Conservation (phyloP, 495 filamentous ascomycete species). For the Aspergillus haitiensis region DNA sequence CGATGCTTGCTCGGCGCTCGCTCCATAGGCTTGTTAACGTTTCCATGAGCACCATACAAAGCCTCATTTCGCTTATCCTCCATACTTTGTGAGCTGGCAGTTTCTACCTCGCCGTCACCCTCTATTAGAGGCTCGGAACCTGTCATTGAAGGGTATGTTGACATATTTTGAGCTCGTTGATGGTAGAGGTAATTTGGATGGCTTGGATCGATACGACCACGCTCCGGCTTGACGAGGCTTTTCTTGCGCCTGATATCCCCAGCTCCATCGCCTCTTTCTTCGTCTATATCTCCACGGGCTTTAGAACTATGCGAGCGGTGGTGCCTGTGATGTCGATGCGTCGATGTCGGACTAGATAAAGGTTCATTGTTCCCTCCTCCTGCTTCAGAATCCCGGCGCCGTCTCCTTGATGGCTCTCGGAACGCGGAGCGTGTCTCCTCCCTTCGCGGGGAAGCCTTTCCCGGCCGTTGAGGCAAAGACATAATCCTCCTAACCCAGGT, state of each 20-base stretch:
- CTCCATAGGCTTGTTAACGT: slow-evolving; percentile 51
- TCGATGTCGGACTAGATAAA: slow-evolving; percentile 38
- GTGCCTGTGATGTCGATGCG: slow-evolving; percentile 37
- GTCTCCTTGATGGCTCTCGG: slow-evolving; percentile 68
- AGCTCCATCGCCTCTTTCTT: slow-evolving; percentile 40
- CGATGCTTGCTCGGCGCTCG: slow-evolving; percentile 44
- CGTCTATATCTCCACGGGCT: slow-evolving; percentile 36
- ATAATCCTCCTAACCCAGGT: slow-evolving; percentile 37
- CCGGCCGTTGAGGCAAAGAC: slow-evolving; percentile 69
- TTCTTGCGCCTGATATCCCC: slow-evolving; percentile 61
- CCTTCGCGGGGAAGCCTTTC: slow-evolving; percentile 56
- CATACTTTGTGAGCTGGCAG: slow-evolving; percentile 54
- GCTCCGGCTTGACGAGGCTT: slow-evolving; percentile 84
- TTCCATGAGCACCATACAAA: slow-evolving; percentile 39
- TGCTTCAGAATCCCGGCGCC: slow-evolving; percentile 66
- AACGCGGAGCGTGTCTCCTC: slow-evolving; percentile 59
- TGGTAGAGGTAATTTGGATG: slow-evolving; percentile 95
- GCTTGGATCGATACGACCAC: slow-evolving; percentile 73
- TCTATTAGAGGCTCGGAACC: slow-evolving; percentile 87
- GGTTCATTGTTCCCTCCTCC: slow-evolving; percentile 50
- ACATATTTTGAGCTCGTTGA: slow-evolving; percentile 77
- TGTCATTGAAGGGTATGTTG: slow-evolving; percentile 81
- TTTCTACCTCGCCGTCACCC: slow-evolving; percentile 59
- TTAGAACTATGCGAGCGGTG: slow-evolving; percentile 41
- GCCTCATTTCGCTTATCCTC: slow-evolving; percentile 51